phyloP scores from a whole-genome alignment of 768 basidiomycete genomes.

The Infundibulicybe gibba region DNA sequence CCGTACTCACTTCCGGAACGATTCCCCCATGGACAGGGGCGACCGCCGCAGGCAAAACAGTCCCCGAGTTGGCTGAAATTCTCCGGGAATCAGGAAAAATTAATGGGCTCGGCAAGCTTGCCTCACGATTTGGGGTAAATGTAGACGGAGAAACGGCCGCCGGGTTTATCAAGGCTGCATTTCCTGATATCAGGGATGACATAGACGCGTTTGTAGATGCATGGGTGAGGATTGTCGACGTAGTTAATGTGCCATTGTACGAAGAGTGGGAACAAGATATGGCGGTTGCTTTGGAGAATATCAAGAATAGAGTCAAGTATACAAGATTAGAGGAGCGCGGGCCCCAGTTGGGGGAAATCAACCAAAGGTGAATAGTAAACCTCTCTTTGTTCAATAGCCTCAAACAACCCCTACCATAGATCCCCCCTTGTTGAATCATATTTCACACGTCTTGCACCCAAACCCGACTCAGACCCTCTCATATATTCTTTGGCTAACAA shows the following conservation, averaged over 20 bases:
- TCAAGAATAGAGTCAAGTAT: slow-evolving; percentile 77
- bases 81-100: slow-evolving; percentile 53
- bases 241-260: slow-evolving; percentile 87
- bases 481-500: slow-evolving; percentile 91
- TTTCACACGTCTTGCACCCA: slow-evolving; percentile 76
- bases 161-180: slow-evolving; percentile 70
- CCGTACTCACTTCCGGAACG: slow-evolving; percentile 46
- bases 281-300: slow-evolving; percentile 66
- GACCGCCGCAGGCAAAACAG: slow-evolving; percentile 52
- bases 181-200: slow-evolving; percentile 38
- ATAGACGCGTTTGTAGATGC: slow-evolving; percentile 56
- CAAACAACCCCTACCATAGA: slow-evolving; percentile 32
- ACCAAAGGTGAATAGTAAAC: slow-evolving; percentile 52
- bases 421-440: slow-evolving; percentile 86
- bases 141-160: slow-evolving; percentile 67
- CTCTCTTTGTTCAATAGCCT: slow-evolving; percentile 1
- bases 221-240: slow-evolving; percentile 80
- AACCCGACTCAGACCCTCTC: slow-evolving; percentile 37
- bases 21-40: slow-evolving; percentile 59
- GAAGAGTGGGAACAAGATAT: slow-evolving; percentile 83
- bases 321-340: slow-evolving; percentile 80
- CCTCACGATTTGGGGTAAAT: slow-evolving; percentile 62
- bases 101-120: slow-evolving; percentile 53
- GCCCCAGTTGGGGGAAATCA: slow-evolving; percentile 80
- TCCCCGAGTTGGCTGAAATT: slow-evolving; percentile 64